phyloP scores from a whole-genome alignment of 176 grass and related monocot genomes.

The Oryza australiensis region DNA sequence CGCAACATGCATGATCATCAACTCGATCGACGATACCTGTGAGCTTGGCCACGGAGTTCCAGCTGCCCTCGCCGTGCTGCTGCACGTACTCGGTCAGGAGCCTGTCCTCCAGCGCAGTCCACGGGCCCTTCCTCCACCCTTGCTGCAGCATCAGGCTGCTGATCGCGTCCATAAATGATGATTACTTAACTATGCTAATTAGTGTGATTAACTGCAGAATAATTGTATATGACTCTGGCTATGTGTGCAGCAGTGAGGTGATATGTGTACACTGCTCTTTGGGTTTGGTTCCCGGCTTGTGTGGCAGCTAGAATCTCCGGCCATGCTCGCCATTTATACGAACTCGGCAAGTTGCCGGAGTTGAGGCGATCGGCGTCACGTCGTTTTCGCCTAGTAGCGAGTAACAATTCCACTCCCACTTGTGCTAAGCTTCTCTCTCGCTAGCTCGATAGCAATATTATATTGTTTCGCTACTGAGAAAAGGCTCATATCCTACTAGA shows the following conservation, averaged over 20 bases:
- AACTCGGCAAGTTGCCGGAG: slow-evolving; percentile 6
- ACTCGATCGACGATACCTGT: slow-evolving; percentile 45
- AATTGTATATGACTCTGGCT: neutral
- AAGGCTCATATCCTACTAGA: slow-evolving; percentile 33
- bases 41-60: slow-evolving; percentile 91
- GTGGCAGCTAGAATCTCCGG: slow-evolving; percentile 60
- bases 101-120: slow-evolving; percentile 87
- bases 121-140: slow-evolving; percentile 82
- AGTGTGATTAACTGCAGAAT: neutral
- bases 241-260: too few relatives aligned
- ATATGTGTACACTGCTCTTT: neutral
- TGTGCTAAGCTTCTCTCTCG: slow-evolving; percentile 17
- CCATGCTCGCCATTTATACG: slow-evolving; percentile 60
- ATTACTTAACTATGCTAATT: neutral
- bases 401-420: slow-evolving; percentile 60
- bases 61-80: slow-evolving; percentile 88
- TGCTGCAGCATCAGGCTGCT: slow-evolving; percentile 48
- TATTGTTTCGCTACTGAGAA: slow-evolving; percentile 6
- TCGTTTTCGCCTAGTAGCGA: slow-evolving; percentile 31
- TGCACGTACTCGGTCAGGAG: slow-evolving; percentile 80
- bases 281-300: slow-evolving; percentile 44
- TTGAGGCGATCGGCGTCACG: slow-evolving; percentile 37
- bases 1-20: neutral
- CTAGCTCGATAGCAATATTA: neutral
- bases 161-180: slow-evolving; percentile 13